A percentile compares a stretch with the other conserved stretches of the same genome.
These are phyloP conservation scores for Digitaria exilis DNA, from an alignment of 202 grass and related monocot genomes.

Conservation along the genomic window DNA sequence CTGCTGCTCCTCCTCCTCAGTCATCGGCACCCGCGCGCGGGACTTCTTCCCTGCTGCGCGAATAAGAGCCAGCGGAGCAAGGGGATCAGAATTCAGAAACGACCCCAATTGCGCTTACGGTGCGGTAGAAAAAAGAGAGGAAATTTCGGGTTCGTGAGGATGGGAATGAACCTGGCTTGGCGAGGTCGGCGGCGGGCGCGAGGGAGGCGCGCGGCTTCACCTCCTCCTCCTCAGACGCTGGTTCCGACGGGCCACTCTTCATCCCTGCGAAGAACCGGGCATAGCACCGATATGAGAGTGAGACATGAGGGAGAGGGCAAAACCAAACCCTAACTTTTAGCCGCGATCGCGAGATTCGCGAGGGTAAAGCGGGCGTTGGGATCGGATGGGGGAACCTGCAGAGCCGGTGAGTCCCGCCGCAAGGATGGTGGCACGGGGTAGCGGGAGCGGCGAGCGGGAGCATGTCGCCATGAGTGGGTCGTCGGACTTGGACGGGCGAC, in stretches of 20 bases:
- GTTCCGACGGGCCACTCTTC: background rate
- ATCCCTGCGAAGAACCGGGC: background rate
- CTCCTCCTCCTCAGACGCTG: background rate
- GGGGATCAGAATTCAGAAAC: background rate
- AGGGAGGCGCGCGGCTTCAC: background rate
- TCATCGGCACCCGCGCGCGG: slow-evolving; percentile 6
- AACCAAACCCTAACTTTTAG: background rate
- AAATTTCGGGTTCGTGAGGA: background rate
- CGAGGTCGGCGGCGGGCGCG: background rate
- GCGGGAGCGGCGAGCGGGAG: background rate
- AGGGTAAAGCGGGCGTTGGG: background rate
- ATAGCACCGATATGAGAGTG: background rate
- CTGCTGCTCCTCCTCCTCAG: slow-evolving; percentile 23
- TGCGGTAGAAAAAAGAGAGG: background rate
- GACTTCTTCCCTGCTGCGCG: background rate
- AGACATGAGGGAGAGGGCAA: background rate
- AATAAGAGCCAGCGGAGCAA: background rate
- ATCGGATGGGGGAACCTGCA: slow-evolving; percentile 15
- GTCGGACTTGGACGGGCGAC: background rate
- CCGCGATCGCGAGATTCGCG: background rate
- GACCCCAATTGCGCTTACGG: background rate
- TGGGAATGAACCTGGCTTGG: background rate
- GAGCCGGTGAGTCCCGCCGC: background rate
- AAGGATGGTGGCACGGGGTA: background rate
- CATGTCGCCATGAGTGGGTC: background rate